phyloP scores from a whole-genome alignment of 2,329 filamentous ascomycete species.

The Trichoderma simmonsii region DNA sequence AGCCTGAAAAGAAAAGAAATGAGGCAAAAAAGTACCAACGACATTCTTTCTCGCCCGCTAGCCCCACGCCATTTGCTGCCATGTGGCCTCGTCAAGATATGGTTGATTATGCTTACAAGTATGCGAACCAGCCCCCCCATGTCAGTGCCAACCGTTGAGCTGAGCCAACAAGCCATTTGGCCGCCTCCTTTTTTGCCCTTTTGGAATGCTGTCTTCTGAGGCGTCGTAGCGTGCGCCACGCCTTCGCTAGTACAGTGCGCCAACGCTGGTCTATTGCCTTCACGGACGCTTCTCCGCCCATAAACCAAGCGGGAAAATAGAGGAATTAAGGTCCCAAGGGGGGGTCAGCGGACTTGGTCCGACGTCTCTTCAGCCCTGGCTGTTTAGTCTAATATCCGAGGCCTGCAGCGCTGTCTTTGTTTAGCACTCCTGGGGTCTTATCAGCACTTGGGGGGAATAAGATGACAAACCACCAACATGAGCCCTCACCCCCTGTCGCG shows the following conservation, averaged over 20 bases:
- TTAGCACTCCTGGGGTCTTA: neutral
- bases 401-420: neutral
- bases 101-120: constrained; percentile 14
- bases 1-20: neutral
- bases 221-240: constrained; percentile 1
- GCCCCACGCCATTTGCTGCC: neutral
- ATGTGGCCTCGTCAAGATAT: constrained; percentile 5
- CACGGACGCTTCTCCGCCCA: neutral
- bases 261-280: neutral
- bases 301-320: neutral
- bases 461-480: neutral
- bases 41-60: neutral
- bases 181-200: neutral
- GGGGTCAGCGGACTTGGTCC: neutral
- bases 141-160: neutral
- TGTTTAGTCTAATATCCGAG: neutral
- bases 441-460: neutral
- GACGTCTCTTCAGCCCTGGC: neutral
- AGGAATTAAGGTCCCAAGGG: neutral
- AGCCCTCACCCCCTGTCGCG: neutral
- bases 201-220: neutral
- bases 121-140: constrained; percentile 4
- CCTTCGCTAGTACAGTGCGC: neutral
- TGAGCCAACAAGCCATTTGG: neutral
- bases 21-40: neutral